Conservation (phyloP, 495 filamentous ascomycete genomes). For the Penicillium salamii region DNA sequence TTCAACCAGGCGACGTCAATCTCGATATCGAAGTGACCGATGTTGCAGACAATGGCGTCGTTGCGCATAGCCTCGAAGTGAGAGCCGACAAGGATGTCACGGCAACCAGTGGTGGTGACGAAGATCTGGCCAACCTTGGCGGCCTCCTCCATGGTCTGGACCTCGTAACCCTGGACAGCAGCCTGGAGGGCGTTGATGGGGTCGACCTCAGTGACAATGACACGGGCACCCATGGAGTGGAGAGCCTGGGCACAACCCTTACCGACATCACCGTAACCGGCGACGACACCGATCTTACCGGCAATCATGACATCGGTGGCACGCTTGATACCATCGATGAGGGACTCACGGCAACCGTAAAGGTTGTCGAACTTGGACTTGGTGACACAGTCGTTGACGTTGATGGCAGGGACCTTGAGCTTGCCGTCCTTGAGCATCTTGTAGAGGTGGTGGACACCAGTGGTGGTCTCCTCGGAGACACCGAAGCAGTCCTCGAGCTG, state of each 20-base stretch:
- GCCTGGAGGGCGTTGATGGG: slow-evolving; percentile 99
- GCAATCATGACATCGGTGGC: slow-evolving; percentile 99
- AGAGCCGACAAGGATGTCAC: slow-evolving; percentile 86
- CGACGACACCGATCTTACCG: slow-evolving; percentile 95
- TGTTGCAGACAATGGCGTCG: slow-evolving; percentile 99
- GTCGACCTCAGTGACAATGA: slow-evolving; percentile 95
- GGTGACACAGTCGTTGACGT: slow-evolving; percentile 98
- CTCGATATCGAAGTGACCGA: slow-evolving; percentile 99
- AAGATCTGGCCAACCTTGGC: slow-evolving; percentile 89
- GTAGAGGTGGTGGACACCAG: slow-evolving; percentile 99
- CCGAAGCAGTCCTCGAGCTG: slow-evolving; percentile 96
- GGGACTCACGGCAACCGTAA: slow-evolving; percentile 98
- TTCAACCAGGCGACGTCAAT: slow-evolving; percentile 99
- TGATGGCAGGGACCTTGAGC: slow-evolving; percentile 94
- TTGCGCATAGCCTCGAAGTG: slow-evolving; percentile 98
- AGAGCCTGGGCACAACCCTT: slow-evolving; percentile 98
- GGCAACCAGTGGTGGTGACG: slow-evolving; percentile 98
- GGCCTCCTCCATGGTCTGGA: slow-evolving; percentile 96
- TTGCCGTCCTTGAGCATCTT: slow-evolving; percentile 89
- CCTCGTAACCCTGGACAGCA: slow-evolving; percentile 94
- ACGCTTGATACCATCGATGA: slow-evolving; percentile 99
- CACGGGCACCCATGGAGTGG: slow-evolving; percentile 93
- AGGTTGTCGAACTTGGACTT: slow-evolving; percentile 99
- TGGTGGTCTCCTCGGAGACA: slow-evolving; percentile 99
- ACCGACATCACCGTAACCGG: slow-evolving; percentile 97